Conservation (phyloP, 2,329 filamentous ascomycete genomes). For the Cladobotryum mycophilum region DNA sequence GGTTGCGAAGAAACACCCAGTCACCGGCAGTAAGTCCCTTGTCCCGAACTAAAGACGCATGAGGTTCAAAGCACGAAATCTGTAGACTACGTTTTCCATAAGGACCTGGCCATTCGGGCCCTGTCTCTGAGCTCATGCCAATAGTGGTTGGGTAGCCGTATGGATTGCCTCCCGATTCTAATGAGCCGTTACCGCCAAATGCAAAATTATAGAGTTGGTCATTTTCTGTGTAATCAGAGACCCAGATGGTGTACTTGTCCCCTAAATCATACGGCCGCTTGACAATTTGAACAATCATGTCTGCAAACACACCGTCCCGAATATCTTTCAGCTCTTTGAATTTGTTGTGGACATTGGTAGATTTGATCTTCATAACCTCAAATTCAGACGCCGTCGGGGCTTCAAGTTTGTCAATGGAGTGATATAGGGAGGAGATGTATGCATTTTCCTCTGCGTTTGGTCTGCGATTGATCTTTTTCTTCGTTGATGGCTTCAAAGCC, state of each 20-base stretch:
- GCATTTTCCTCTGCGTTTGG: constrained; percentile 26
- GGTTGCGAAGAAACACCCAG: constrained; percentile 63
- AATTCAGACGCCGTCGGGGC: constrained; percentile 43
- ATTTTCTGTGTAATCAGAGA: constrained; percentile 80
- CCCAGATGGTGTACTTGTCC: constrained; percentile 56
- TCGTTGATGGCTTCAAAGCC: constrained; percentile 20
- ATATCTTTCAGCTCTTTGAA: constrained; percentile 62
- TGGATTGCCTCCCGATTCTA: constrained; percentile 44
- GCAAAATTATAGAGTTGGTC: constrained; percentile 49
- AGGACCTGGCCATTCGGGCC: constrained; percentile 62
- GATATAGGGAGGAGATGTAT: constrained; percentile 45
- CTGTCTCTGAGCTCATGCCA: constrained; percentile 14
- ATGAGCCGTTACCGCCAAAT: constrained; percentile 24
- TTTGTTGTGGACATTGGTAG: constrained; percentile 46
- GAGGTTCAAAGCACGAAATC: constrained; percentile 63
- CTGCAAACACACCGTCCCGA: constrained; percentile 49
- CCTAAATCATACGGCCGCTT: constrained; percentile 37
- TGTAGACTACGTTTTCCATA: constrained; percentile 66
- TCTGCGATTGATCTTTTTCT: constrained; percentile 14
- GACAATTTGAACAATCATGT: constrained; percentile 68
- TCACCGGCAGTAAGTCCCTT: constrained; percentile 48
- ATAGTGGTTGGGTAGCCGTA: constrained; percentile 44
- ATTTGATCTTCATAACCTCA: constrained; percentile 28
- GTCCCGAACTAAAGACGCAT: constrained; percentile 52
- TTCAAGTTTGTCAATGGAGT: constrained; percentile 35